These are phyloP conservation scores for Coemansia sp. DNA, from an alignment of 192 early-diverging fungal genomes.

Conservation along the genomic window DNA sequence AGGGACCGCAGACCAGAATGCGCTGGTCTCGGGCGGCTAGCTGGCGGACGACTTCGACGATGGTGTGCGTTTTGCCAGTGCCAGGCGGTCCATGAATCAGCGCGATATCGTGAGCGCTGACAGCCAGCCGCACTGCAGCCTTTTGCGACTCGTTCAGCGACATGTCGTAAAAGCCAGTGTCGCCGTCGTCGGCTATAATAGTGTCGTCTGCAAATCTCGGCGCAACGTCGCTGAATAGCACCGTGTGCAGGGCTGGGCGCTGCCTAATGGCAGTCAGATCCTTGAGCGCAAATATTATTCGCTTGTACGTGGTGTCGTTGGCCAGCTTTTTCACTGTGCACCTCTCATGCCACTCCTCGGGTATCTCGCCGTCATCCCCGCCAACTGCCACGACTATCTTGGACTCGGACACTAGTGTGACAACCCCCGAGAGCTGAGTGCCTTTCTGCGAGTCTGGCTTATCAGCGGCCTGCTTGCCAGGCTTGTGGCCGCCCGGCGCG, in stretches of 20 bases:
- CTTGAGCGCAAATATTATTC: conserved; percentile 47
- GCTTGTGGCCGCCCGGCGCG: conserved; percentile 26
- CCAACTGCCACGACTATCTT: conserved; percentile 68
- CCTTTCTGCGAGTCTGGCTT: neutral
- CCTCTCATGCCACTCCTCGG: conserved; percentile 64
- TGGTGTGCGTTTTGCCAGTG: conserved; percentile 88
- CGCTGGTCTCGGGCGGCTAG: conserved; percentile 60
- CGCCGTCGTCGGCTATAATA: neutral
- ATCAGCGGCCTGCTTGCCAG: conserved; percentile 23
- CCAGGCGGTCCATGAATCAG: conserved; percentile 89
- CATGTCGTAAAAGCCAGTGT: conserved; percentile 59
- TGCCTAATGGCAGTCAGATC: conserved; percentile 20
- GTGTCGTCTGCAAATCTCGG: conserved; percentile 28
- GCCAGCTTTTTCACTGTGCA: conserved; percentile 63
- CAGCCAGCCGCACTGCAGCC: conserved; percentile 66
- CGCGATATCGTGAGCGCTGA: conserved; percentile 66
- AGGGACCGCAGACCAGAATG: conserved; percentile 88
- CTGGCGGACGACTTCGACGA: conserved; percentile 86
- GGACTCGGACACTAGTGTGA: conserved; percentile 60
- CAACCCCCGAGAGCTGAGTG: conserved; percentile 53
- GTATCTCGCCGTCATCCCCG: conserved; percentile 55
- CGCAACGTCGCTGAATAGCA: conserved; percentile 44
- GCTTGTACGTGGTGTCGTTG: conserved; percentile 46
- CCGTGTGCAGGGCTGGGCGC: conserved; percentile 39
- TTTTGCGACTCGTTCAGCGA: conserved; percentile 72